These are phyloP conservation scores for Phytophthora capsici DNA, from an alignment of 352 stramenopile genomes.

Conservation along the genomic window DNA sequence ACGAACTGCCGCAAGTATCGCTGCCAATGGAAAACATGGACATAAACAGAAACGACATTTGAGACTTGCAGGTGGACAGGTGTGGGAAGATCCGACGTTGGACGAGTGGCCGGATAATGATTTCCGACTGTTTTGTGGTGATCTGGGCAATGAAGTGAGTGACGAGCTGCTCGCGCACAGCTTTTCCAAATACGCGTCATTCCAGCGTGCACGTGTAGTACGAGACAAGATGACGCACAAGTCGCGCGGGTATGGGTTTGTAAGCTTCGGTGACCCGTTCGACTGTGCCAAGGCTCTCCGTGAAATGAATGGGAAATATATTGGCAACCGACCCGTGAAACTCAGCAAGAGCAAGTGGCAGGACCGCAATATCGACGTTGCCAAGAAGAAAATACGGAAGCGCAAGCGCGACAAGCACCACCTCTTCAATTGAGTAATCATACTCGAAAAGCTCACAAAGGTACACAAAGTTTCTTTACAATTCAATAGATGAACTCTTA, in stretches of 20 bases:
- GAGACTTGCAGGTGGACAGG: constrained; percentile 80
- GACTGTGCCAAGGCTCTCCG: constrained; percentile 94
- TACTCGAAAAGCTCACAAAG: not conserved
- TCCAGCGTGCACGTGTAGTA: constrained; percentile 83
- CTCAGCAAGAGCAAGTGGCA: constrained; percentile 96
- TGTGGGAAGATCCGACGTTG: constrained; percentile 94
- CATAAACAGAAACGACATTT: constrained; percentile 63
- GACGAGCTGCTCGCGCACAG: constrained; percentile 87
- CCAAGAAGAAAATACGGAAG: constrained; percentile 90
- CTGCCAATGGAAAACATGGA: constrained; percentile 10
- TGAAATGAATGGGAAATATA: constrained; percentile 98
- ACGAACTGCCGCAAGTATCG: constrained; percentile 41
- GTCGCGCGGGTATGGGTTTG: constrained; percentile 96
- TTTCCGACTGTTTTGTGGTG: constrained; percentile 96
- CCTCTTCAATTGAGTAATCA: constrained; percentile 59
- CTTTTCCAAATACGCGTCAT: constrained; percentile 77
- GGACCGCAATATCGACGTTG: constrained; percentile 92
- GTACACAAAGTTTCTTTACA: constrained; percentile 4
- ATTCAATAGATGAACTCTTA: constrained; percentile 14
- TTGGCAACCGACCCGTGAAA: constrained; percentile 94
- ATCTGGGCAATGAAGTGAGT: constrained; percentile 94
- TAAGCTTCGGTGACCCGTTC: constrained; percentile 94
- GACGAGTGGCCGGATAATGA: constrained; percentile 96
- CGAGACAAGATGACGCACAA: constrained; percentile 89
- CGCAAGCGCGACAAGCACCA: constrained; percentile 82